These are phyloP conservation scores for Acanthamoeba lenticulata DNA, from an alignment of 208 protist genomes.

Conservation along the genomic window DNA sequence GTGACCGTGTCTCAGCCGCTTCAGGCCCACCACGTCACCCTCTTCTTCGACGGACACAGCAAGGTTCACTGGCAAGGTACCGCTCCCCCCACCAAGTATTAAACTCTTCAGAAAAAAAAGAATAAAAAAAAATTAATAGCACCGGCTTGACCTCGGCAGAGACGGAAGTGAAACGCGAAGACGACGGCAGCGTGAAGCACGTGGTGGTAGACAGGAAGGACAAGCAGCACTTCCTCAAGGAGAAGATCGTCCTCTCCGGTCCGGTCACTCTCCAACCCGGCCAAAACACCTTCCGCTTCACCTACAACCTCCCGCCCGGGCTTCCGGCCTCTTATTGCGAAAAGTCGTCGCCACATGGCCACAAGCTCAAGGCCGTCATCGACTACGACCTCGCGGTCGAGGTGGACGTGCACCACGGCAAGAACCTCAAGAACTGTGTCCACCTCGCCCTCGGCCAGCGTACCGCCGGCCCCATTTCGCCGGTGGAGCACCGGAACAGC, in stretches of 20 bases:
- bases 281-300: slow-evolving; percentile 43
- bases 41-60: not conserved
- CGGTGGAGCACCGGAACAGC: not conserved
- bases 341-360: not conserved
- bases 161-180: not conserved
- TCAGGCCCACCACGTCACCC: not conserved
- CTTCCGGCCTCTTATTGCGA: slow-evolving; percentile 32
- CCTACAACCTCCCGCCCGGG: not conserved
- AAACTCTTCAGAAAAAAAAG: not conserved
- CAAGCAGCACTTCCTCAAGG: slow-evolving; percentile 7
- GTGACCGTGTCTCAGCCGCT: not conserved
- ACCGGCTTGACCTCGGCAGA: not conserved
- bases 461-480: not conserved
- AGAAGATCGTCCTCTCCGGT: slow-evolving; percentile 32
- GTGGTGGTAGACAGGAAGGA: not conserved
- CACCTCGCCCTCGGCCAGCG: slow-evolving; percentile 10
- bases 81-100: not conserved
- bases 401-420: slow-evolving; percentile 22
- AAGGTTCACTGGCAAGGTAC: not conserved
- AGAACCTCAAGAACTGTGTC: slow-evolving; percentile 19
- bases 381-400: slow-evolving; percentile 40
- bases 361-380: slow-evolving; percentile 4
- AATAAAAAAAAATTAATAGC: too few species aligned
- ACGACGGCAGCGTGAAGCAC: not conserved
- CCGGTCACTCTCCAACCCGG: not conserved